Conservation (phyloP, 768 basidiomycete species). For the Leccinum uliginosum region DNA sequence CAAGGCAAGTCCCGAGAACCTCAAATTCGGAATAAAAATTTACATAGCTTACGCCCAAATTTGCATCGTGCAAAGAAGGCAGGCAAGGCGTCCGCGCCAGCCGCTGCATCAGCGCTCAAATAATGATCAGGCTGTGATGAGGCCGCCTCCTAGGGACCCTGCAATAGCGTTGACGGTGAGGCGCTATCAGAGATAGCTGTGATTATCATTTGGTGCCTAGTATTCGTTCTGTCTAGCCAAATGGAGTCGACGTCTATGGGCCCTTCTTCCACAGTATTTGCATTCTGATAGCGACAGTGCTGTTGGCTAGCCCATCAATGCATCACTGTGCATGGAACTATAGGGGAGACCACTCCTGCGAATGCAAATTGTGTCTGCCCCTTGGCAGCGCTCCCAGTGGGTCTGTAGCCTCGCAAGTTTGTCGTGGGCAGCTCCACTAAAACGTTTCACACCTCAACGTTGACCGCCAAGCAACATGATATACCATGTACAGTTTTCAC, state of each 20-base stretch:
- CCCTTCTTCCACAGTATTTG: neutral
- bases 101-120: neutral
- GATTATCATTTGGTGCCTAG: neutral
- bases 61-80: neutral
- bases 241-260: neutral
- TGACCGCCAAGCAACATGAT: too few relatives aligned
- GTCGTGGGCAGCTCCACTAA: neutral
- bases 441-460: neutral
- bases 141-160: neutral
- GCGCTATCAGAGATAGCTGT: neutral
- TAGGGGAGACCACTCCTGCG: neutral
- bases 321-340: neutral
- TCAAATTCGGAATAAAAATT: neutral
- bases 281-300: neutral
- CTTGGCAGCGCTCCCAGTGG: neutral
- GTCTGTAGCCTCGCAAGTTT: neutral
- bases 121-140: neutral
- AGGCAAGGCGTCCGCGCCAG: neutral
- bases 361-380: neutral
- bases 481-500: neutral
- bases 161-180: neutral
- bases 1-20: neutral
- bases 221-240: neutral
- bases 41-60: neutral
- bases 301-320: neutral